Conservation (phyloP, 2,329 filamentous ascomycete genomes). For the Fusarium dlaminii region DNA sequence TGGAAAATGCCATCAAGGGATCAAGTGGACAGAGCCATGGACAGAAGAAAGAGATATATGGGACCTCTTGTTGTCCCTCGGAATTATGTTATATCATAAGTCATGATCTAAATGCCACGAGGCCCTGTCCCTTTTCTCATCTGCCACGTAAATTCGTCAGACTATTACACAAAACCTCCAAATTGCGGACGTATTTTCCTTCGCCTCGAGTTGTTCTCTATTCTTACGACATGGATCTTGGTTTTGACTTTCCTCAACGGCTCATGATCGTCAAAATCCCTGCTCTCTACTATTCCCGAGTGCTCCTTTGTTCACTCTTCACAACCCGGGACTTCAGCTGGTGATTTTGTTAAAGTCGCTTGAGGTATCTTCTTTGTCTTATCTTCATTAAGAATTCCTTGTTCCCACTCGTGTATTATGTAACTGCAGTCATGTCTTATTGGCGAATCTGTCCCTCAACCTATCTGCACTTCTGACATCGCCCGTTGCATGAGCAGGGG, state of each 20-base stretch:
- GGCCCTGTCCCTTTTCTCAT: neutral
- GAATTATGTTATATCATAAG: neutral
- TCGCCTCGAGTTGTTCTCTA: neutral
- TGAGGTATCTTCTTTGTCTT: neutral
- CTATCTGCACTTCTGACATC: neutral
- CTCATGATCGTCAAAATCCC: neutral
- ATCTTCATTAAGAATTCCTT: rapidly evolving
- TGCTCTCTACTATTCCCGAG: neutral
- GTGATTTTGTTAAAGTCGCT: neutral
- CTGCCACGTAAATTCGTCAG: neutral
- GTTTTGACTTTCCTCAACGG: neutral
- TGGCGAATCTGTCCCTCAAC: neutral
- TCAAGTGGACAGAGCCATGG: neutral
- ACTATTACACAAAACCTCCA: neutral
- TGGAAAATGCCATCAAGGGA: neutral
- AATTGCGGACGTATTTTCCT: neutral
- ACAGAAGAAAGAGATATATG: neutral
- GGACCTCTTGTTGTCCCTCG: neutral
- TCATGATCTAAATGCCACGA: neutral
- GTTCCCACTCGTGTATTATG: neutral
- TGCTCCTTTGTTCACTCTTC: too few species aligned
- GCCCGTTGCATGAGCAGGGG: neutral
- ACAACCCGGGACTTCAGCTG: too few species aligned
- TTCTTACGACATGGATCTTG: neutral
- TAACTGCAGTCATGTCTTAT: neutral